Conservation (phyloP, 2,329 filamentous ascomycete genomes). For the Fusarium siculi region DNA sequence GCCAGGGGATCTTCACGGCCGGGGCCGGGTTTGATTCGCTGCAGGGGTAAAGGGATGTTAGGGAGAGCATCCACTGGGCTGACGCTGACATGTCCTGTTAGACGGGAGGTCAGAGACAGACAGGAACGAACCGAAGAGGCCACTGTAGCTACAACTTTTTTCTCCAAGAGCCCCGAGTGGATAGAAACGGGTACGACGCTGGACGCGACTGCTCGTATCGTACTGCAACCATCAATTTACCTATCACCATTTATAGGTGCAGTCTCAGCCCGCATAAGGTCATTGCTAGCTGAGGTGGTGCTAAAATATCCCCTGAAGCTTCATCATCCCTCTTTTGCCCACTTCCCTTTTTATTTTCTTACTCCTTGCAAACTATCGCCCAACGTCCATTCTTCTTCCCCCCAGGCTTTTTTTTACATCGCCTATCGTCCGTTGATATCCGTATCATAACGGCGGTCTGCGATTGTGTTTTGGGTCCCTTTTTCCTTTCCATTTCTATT, state of each 20-base stretch:
- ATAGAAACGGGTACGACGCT: conserved; percentile 13
- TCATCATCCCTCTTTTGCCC: conserved; percentile 30
- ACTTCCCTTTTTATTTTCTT: conserved; percentile 27
- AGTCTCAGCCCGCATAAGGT: conserved; percentile 28
- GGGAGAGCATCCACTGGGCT: conserved; percentile 29
- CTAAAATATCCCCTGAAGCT: conserved; percentile 43
- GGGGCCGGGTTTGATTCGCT: conserved; percentile 39
- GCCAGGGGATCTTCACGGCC: conserved; percentile 33
- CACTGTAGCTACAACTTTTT: conserved; percentile 54
- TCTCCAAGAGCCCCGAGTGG: not conserved
- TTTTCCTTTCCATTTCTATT: conserved; percentile 25
- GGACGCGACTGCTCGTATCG: conserved; percentile 20
- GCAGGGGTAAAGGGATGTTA: conserved; percentile 12
- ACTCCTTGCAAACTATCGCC: conserved; percentile 28
- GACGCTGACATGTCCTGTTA: conserved; percentile 24
- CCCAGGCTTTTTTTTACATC: conserved; percentile 23
- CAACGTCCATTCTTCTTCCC: conserved; percentile 6
- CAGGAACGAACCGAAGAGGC: conserved; percentile 46
- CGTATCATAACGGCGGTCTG: conserved; percentile 28
- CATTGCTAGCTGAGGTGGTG: conserved; percentile 10
- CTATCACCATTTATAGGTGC: conserved; percentile 32
- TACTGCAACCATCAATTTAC: conserved; percentile 22
- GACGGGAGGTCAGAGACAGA: not conserved
- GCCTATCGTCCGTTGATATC: conserved; percentile 21
- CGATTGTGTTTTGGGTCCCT: conserved; percentile 32